Conservation (phyloP, 2,329 filamentous ascomycete genomes). For the Fusarium palustre region DNA sequence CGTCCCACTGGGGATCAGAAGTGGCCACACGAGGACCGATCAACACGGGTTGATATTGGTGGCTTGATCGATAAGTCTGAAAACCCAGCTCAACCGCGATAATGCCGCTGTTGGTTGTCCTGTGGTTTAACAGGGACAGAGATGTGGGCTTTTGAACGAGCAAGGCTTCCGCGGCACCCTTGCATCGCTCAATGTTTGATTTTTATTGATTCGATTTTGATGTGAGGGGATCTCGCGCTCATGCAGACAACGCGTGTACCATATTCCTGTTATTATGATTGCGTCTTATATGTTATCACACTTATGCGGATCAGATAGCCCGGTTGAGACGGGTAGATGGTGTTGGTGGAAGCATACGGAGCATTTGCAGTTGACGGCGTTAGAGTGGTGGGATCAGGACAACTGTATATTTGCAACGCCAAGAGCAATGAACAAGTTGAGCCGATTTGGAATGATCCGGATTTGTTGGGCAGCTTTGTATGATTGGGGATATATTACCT, state of each 20-base stretch:
- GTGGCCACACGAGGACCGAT: constrained; percentile 62
- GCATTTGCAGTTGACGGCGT: constrained; percentile 41
- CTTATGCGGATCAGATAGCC: constrained; percentile 21
- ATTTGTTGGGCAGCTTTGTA: constrained; percentile 19
- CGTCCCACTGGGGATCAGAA: constrained; percentile 35
- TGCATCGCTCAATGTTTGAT: constrained; percentile 30
- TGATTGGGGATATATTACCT: constrained; percentile 1
- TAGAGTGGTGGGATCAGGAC: constrained; percentile 20
- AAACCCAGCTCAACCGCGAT: constrained; percentile 49
- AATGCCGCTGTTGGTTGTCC: constrained; percentile 28
- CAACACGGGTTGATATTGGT: constrained; percentile 69
- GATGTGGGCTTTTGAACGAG: not conserved
- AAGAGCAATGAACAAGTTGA: constrained; percentile 8
- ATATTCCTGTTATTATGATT: constrained; percentile 22
- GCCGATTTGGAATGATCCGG: not conserved
- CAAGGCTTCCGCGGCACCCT: not conserved
- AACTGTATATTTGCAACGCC: constrained; percentile 22
- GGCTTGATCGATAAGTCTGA: constrained; percentile 71
- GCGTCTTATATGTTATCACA: constrained; percentile 18
- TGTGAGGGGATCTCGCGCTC: constrained; percentile 14
- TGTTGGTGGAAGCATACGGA: constrained; percentile 22
- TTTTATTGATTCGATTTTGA: constrained; percentile 26
- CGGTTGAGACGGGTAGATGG: constrained; percentile 12
- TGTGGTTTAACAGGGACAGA: constrained; percentile 40
- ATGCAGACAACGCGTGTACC: constrained; percentile 16